Evolutionary conservation across 2,329 filamentous ascomycete genomes (phyloP).

Genomic region (Colletotrichum gloeosporioides): DNA sequence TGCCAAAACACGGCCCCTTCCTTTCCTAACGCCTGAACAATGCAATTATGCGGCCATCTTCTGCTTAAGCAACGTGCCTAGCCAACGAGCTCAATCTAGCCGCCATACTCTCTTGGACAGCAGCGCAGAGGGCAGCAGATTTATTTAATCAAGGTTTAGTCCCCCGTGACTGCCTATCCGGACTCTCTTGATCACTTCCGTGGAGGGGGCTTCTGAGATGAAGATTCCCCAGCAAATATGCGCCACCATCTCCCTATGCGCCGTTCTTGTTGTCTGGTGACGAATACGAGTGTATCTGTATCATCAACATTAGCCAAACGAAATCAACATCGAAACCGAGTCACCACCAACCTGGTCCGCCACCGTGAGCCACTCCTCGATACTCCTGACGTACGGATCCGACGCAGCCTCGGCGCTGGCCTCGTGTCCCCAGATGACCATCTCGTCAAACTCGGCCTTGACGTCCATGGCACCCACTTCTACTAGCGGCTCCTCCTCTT

Average conservation of each 20-base stretch:
- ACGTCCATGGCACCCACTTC: conserved; percentile 62
- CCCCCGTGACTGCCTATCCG: neutral
- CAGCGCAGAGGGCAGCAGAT: accelerated
- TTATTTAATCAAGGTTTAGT: accelerated
- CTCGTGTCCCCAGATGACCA: conserved; percentile 89
- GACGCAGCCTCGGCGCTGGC: conserved; percentile 60
- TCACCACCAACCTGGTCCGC: conserved; percentile 64
- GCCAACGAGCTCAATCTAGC: neutral
- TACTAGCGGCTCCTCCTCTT: conserved; percentile 44
- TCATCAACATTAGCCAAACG: conserved; percentile 18
- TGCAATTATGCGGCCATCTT: neutral
- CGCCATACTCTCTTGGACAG: neutral
- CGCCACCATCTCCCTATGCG: neutral
- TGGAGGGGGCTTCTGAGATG: neutral
- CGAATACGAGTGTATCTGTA: conserved; percentile 39
- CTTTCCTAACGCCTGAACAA: neutral
- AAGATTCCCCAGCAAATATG: neutral
- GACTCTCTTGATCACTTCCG: neutral
- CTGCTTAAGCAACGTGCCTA: accelerated
- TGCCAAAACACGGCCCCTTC: neutral
- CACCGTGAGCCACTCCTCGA: conserved; percentile 82
- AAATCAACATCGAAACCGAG: neutral
- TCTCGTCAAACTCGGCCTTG: conserved; percentile 72
- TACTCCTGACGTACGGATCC: conserved; percentile 75
- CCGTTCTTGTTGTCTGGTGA: neutral